phyloP scores from a whole-genome alignment of 176 grass and related monocot genomes.

The Alopecurus myosuroides region DNA sequence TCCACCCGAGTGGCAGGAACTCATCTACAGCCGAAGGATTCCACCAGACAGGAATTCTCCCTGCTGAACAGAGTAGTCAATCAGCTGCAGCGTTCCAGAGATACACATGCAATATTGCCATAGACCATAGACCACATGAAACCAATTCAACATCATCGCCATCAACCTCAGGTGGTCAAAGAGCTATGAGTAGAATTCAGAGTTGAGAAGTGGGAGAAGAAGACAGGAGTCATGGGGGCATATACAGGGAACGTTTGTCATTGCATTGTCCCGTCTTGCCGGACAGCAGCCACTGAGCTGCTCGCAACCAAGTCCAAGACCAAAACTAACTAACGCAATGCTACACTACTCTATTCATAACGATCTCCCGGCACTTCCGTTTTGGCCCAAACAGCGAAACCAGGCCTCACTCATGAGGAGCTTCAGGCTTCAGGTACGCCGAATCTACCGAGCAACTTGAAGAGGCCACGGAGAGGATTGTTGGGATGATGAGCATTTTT shows the following conservation, averaged over 20 bases:
- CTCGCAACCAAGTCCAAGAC: background rate
- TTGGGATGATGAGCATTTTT: conserved; percentile 24
- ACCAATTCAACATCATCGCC: no score
- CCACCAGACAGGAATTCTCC: no score
- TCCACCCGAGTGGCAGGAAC: no score
- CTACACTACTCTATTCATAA: background rate
- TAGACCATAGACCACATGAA: no score
- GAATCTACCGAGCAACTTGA: conserved; percentile 46
- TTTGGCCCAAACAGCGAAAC: background rate
- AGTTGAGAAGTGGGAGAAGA: background rate
- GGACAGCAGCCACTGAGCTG: background rate
- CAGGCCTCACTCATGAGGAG: background rate
- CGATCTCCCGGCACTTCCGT: background rate
- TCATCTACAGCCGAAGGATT: no score
- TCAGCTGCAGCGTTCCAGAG: no score
- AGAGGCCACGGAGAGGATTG: conserved; percentile 47
- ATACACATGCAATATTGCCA: no score
- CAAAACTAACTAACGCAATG: background rate
- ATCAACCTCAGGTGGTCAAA: no score
- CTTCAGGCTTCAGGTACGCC: conserved; percentile 7
- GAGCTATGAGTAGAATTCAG: no score
- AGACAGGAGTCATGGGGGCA: background rate
- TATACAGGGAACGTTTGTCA: background rate
- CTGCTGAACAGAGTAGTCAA: no score
- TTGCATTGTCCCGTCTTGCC: background rate